Conservation (phyloP, 2,329 filamentous ascomycete species). For the Claviceps lovelessii region DNA sequence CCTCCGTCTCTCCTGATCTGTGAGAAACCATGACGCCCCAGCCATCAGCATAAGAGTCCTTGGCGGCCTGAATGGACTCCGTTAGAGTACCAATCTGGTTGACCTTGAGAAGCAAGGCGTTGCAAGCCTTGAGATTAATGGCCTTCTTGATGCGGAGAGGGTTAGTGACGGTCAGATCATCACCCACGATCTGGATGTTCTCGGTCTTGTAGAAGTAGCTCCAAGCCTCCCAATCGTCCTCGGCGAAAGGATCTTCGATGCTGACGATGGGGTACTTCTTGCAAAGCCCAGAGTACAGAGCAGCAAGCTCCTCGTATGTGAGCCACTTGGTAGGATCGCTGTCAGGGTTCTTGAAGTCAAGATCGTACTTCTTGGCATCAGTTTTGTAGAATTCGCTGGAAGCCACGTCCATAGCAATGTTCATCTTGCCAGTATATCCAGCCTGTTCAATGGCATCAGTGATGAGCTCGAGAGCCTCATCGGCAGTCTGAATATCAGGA, state of each 20-base stretch:
- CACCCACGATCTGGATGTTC: slow-evolving; percentile 95
- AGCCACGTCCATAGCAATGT: slow-evolving; percentile 98
- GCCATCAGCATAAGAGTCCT: slow-evolving; percentile 88
- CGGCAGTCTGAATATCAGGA: slow-evolving; percentile 91
- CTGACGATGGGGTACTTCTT: slow-evolving; percentile 97
- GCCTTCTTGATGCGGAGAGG: slow-evolving; percentile 98
- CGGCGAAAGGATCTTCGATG: slow-evolving; percentile 98
- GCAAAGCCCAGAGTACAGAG: slow-evolving; percentile 72
- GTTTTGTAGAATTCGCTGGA: slow-evolving; percentile 99
- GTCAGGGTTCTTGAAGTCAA: slow-evolving; percentile 99
- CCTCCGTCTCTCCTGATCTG: slow-evolving; percentile 97
- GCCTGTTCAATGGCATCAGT: slow-evolving; percentile 85
- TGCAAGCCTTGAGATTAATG: slow-evolving; percentile 97
- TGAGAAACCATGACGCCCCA: slow-evolving; percentile 99
- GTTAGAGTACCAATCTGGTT: slow-evolving; percentile 99
- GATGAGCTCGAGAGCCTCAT: slow-evolving; percentile 95
- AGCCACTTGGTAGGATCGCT: slow-evolving; percentile 95
- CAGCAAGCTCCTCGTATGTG: slow-evolving; percentile 93
- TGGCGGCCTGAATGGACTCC: slow-evolving; percentile 97
- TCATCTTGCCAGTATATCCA: slow-evolving; percentile 89
- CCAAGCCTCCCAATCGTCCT: slow-evolving; percentile 99
- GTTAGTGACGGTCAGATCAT: slow-evolving; percentile 98
- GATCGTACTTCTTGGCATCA: slow-evolving; percentile 97
- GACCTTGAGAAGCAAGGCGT: slow-evolving; percentile 95
- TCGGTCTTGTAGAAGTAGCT: slow-evolving; percentile 99